Base-by-base conservation (phyloP, 2,329 filamentous ascomycete genomes). In the Elsinoe necatrix region DNA sequence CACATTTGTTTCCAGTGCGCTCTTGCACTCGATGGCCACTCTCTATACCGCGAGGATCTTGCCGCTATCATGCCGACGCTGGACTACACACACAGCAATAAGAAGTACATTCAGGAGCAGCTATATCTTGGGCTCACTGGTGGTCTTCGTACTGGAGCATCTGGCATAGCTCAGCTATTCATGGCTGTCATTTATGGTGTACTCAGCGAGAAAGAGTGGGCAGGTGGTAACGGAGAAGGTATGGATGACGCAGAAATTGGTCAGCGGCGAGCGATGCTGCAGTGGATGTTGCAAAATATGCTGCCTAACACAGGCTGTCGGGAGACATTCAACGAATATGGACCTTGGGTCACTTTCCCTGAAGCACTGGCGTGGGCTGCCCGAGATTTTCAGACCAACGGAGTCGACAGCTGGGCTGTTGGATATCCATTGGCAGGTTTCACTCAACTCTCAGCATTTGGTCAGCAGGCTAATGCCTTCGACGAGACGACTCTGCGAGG, bases 81-180 rank as follows among this genome's bases (percentile, higher is more conserved):
- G 2, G 43, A 48, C 14, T 48, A 48, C 43, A 48, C 43, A 14
- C 12, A 27, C 3, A 48, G 12, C 25, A 48, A 48, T 23, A 48
- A 48, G n/a, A 48, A 34, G 25, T 48, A 48, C 43, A 48, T 48
- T 11, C 43, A 48, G 16, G 43, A 48, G 14, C 43, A 48, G 16
- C 4, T 48, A 34, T 48, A 29, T n/a, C 25, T 48, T 12, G 43
- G 43, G 11, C 25, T 48, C 1, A 48, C 43, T n/a, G 43, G 43
- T 18, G 43, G 43, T 29, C 43, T 48, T 16, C 43, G 43, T 8
- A 48, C 43, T 31, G 43, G 43, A 8, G 43, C 43, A 29, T 48
- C 43, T 8, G 43, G 43, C n/a, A 20, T 31, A 29, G 20, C 43
- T 12, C 43, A 48, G 43, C 43, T 48, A 11, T 48, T 48, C 43